Evolutionary conservation across 495 filamentous ascomycete species (phyloP), one percentile per base, ranked within the genome.

Genomic region (Neurospora pannonica): DNA sequence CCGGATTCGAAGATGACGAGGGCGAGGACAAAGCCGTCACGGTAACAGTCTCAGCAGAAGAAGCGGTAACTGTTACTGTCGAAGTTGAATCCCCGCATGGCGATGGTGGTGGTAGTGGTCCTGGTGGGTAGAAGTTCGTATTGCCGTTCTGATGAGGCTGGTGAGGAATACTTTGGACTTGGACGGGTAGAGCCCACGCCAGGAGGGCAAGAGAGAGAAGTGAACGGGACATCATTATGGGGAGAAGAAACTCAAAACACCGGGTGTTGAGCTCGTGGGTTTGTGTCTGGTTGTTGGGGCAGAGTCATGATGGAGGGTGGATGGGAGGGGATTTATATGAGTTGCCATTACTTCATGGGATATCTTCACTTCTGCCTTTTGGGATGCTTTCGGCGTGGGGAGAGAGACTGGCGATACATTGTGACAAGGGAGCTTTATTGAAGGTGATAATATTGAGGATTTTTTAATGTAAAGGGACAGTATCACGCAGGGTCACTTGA

Each of bases 61-160:
- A 34, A 13, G 42, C 39, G 1, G 72, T 39, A 38, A 71, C 24
- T 13, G 76, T 76, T 13, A 74, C 60, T 69, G 76, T 78, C 2
- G 73, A 40, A 11, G 71, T 71, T 71, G 71, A 3, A 36, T 60
- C 28, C 0, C 54, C 54, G 7, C 54, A 67, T 67, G 28, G 24
- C 24, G 10, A 28, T 62, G 24, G 11, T 24, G 21, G 21, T 54
- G 46, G 54, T 1, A 3, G 28, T 67, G 15, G 28, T 36, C 15
- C 31, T 15, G 54, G 54, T 9, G 54, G 54, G 15, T 67, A 54
- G 21, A 60, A 60, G 21, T 60, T 60, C 24, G 38, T 28, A 34
- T 62, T 36, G 4, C 19, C 17, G n/a, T 72, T 67, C 5, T 67
- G 71, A 72, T 9, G n/a, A 21, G 71, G 71, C 3, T 37, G 46